Evolutionary conservation across 441 rosid species (phyloP).

Genomic region (Adansonia grandidieri): DNA sequence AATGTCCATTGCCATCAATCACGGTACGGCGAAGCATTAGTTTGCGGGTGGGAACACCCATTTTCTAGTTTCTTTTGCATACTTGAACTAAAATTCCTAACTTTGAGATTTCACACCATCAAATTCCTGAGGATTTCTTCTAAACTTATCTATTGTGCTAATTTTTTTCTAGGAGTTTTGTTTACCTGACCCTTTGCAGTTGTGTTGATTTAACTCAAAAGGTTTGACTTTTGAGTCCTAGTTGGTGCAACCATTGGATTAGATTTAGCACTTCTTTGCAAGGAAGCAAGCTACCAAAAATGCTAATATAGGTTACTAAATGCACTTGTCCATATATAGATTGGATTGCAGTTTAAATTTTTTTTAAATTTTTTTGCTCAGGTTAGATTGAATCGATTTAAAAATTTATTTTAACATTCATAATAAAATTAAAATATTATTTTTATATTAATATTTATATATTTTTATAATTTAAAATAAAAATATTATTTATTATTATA

Average conservation of each 20-base stretch:
- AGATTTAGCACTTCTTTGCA: not conserved
- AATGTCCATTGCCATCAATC: conserved; percentile 44
- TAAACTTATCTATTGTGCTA: not conserved
- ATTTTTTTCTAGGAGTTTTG: not conserved
- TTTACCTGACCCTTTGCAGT: not conserved
- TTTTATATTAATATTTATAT: too few relatives aligned
- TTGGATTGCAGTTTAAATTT: too few relatives aligned
- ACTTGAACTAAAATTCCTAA: conserved; percentile 15
- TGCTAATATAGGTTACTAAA: too few relatives aligned
- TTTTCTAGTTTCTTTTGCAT: not conserved
- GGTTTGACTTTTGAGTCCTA: not conserved
- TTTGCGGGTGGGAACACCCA: conserved; percentile 28
- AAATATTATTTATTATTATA: too few relatives aligned
- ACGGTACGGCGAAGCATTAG: conserved; percentile 42
- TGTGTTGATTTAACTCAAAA: not conserved
- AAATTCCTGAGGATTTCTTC: not conserved
- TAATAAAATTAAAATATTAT: too few relatives aligned
- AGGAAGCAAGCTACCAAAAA: not conserved
- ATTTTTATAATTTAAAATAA: too few relatives aligned
- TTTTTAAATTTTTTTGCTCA: too few relatives aligned
- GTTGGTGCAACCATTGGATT: conserved; percentile 8
- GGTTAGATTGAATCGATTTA: too few relatives aligned
- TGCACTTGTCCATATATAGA: too few relatives aligned
- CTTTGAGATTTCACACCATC: not conserved
- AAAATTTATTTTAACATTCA: too few relatives aligned